phyloP scores from a whole-genome alignment of 345 rosid species.

The Rhizophora apiculata region DNA sequence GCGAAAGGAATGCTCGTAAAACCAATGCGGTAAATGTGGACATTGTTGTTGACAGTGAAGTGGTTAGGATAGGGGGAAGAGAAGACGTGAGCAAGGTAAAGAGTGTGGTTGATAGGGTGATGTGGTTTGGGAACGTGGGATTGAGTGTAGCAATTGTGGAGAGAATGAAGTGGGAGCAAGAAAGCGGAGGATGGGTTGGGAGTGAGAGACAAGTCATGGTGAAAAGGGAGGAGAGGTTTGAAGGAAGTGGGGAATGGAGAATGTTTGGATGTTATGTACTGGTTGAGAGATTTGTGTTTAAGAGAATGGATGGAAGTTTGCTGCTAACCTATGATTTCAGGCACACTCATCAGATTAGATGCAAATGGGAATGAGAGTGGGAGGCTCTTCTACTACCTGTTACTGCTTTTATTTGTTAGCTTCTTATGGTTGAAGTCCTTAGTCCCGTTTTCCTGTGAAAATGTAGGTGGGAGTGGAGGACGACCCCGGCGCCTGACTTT shows the following conservation, averaged over 20 bases:
- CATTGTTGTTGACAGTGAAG: slow-evolving; percentile 1
- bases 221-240: slow-evolving; percentile 3
- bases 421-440: too few species aligned
- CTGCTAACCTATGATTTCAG: slow-evolving; percentile 9
- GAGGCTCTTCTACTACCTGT: background rate
- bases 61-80: background rate
- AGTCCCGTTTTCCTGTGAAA: too few species aligned
- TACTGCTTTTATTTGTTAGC: too few species aligned
- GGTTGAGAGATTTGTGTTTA: slow-evolving; percentile 23
- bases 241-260: slow-evolving; percentile 2
- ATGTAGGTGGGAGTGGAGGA: too few species aligned
- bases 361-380: slow-evolving; percentile 12
- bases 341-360: slow-evolving; percentile 7
- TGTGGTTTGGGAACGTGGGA: slow-evolving; percentile 12
- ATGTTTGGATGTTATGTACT: slow-evolving; percentile 21
- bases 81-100: background rate
- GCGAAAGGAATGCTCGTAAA: background rate
- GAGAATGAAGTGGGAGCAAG: slow-evolving; percentile 21
- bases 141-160: slow-evolving; percentile 10
- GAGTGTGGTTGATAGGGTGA: background rate
- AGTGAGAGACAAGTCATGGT: slow-evolving; percentile 4
- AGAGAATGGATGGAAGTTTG: slow-evolving; percentile 20
- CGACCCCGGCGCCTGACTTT: too few species aligned
- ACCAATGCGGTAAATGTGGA: slow-evolving; percentile 6
- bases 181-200: slow-evolving; percentile 7